These are phyloP conservation scores for Tulasnella sp. DNA, from an alignment of 768 basidiomycete species.

Conservation along the genomic window DNA sequence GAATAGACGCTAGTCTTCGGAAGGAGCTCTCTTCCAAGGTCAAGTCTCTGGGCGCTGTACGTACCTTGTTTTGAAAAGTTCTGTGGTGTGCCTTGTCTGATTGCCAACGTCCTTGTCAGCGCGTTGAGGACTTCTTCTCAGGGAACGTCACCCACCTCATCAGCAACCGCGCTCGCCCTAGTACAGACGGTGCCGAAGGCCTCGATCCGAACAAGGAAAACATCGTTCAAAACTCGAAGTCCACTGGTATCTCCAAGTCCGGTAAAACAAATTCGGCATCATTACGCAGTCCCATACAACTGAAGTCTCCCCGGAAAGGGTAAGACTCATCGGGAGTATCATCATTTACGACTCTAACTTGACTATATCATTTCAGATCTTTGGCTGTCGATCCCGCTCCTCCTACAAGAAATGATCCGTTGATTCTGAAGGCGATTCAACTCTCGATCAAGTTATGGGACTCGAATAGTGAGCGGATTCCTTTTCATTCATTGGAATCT, in stretches of 20 bases:
- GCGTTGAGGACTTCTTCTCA: conserved; percentile 81
- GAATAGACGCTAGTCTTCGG: conserved; percentile 33
- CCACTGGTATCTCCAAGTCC: not conserved
- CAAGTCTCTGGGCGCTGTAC: conserved; percentile 61
- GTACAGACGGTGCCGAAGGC: conserved; percentile 26
- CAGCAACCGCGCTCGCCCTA: conserved; percentile 36
- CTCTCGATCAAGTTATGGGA: conserved; percentile 85
- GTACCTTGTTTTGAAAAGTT: conserved; percentile 24
- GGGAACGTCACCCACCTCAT: conserved; percentile 80
- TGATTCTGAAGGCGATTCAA: conserved; percentile 52
- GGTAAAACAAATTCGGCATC: not conserved
- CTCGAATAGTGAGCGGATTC: conserved; percentile 30
- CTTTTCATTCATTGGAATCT: not conserved
- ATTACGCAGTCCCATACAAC: conserved; percentile 15
- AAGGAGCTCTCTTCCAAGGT: conserved; percentile 44
- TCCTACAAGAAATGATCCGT: conserved; percentile 30
- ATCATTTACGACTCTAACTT: not conserved
- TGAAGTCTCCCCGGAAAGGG: not conserved
- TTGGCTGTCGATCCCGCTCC: not conserved
- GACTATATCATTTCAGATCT: not conserved
- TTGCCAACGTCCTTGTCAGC: conserved; percentile 33
- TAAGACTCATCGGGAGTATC: no score
- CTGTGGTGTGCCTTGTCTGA: conserved; percentile 1
- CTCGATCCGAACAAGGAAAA: conserved; percentile 24
- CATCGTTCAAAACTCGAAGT: not conserved